phyloP scores from a whole-genome alignment of 139 green algal genomes.

The Haematococcus lacustris region DNA sequence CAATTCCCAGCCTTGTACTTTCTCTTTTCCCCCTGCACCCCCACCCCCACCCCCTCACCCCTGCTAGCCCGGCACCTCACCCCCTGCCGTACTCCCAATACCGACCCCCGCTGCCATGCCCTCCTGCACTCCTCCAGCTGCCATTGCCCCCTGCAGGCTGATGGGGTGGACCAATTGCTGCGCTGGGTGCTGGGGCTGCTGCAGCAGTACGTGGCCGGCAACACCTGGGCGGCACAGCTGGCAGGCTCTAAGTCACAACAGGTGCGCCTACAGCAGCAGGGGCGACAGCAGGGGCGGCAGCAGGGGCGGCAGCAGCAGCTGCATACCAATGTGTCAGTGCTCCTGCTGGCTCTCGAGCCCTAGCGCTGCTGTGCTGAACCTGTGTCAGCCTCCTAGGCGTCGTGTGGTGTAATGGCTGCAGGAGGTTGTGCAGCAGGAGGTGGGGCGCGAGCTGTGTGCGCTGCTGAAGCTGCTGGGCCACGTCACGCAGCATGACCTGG shows the following conservation, averaged over 20 bases:
- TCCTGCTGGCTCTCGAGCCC: too few species aligned
- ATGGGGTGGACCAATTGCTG: slow-evolving; percentile 20
- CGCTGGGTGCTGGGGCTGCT: slow-evolving; percentile 30
- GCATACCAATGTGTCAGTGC: too few species aligned
- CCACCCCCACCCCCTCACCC: too few species aligned
- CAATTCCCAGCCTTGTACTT: too few species aligned
- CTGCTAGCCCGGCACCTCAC: too few species aligned
- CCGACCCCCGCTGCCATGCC: too few species aligned
- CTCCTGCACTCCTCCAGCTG: too few species aligned
- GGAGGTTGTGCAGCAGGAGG: slow-evolving; percentile 32
- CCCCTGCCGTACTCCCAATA: too few species aligned
- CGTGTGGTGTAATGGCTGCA: too few species aligned
- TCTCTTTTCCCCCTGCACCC: too few species aligned
- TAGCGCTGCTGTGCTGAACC: too few species aligned
- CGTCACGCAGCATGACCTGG: slow-evolving; percentile 52
- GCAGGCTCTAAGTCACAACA: neutral
- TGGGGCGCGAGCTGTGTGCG: slow-evolving; percentile 62
- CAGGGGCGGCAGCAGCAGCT: slow-evolving; percentile 73
- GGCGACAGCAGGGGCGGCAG: slow-evolving; percentile 52
- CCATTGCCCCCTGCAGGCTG: slow-evolving; percentile 4
- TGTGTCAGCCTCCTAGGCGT: too few species aligned
- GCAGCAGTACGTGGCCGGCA: slow-evolving; percentile 26
- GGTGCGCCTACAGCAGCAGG: slow-evolving; percentile 17
- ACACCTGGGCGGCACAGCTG: neutral
- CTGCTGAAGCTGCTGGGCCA: slow-evolving; percentile 76